Percentiles rank a stretch among this genome's conserved stretches.
These are phyloP conservation scores for Perkinsus chesapeaki DNA, from an alignment of 169 alveolate genomes.

Conservation along the genomic window DNA sequence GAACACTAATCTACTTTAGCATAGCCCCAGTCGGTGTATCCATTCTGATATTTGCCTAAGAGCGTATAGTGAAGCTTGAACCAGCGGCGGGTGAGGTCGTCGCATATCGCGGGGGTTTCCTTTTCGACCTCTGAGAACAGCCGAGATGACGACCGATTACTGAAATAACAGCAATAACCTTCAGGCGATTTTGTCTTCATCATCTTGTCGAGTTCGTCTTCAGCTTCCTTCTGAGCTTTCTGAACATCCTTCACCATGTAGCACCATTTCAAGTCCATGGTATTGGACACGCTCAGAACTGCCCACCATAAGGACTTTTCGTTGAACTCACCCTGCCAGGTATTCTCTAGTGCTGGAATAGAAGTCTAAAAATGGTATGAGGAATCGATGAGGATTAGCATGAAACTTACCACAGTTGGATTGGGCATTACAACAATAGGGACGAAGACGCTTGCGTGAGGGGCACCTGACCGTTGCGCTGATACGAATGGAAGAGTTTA, in stretches of 20 bases:
- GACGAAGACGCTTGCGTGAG: neutral
- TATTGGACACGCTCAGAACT: neutral
- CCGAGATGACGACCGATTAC: neutral
- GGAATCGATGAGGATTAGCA: neutral
- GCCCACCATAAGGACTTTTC: neutral
- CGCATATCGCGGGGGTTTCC: neutral
- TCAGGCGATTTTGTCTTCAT: neutral
- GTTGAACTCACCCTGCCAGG: slow-evolving; percentile 1
- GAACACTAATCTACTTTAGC: neutral
- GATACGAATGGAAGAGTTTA: neutral
- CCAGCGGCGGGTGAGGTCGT: neutral
- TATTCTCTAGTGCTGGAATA: neutral
- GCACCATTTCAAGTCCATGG: neutral
- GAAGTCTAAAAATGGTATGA: neutral
- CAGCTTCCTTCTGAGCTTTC: neutral
- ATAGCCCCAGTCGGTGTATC: neutral
- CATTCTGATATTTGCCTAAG: neutral
- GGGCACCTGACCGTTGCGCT: neutral
- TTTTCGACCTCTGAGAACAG: neutral
- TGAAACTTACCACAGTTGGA: neutral
- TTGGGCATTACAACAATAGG: neutral
- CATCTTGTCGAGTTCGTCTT: neutral
- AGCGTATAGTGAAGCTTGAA: neutral
- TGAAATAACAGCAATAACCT: neutral
- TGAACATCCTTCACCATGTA: neutral